Conservation (phyloP, 495 filamentous ascomycete species). For the Tuber borchii region DNA sequence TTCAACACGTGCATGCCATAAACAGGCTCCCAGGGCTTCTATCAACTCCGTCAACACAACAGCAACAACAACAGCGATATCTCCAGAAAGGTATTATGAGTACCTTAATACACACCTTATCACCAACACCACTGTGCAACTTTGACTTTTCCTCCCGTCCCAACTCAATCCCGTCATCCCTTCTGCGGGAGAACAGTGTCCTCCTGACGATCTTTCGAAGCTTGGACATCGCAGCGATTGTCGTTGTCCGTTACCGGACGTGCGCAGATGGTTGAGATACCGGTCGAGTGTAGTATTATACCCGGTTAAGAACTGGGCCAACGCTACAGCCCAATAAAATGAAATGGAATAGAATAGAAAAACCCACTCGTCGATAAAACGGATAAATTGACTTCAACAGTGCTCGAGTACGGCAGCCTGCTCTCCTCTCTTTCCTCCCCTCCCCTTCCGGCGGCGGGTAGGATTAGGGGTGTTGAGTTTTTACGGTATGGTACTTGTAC, state of each 20-base stretch:
- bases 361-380: neutral
- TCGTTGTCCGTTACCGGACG: neutral
- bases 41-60: neutral
- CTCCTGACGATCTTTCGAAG: neutral
- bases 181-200: neutral
- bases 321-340: neutral
- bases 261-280: neutral
- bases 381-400: neutral
- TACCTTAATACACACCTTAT: neutral
- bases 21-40: neutral
- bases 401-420: neutral
- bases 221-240: neutral
- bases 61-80: neutral
- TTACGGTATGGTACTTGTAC: neutral
- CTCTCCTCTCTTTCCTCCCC: neutral
- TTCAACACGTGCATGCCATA: neutral
- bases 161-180: neutral
- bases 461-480: neutral
- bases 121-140: neutral
- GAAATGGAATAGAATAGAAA: neutral
- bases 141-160: neutral
- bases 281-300: neutral
- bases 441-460: neutral
- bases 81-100: neutral
- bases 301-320: neutral